Conservation (phyloP, 2,329 filamentous ascomycete species). For the Cladosporium sp. region DNA sequence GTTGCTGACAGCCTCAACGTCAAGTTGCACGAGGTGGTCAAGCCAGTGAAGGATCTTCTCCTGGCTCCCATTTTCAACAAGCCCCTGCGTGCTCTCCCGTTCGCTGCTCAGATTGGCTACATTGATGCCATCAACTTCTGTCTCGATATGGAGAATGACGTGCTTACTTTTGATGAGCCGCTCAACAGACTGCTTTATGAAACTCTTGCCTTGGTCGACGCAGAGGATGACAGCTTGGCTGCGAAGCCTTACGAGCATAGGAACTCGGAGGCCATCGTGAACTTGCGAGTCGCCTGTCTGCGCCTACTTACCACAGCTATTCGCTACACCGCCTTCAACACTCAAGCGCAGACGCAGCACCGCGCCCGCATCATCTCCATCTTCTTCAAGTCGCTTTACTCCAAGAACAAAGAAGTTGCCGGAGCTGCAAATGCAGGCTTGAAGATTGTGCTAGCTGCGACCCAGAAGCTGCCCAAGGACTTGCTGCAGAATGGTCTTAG, state of each 20-base stretch:
- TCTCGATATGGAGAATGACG: conserved; percentile 79
- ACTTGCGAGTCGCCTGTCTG: conserved; percentile 86
- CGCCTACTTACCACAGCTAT: conserved; percentile 90
- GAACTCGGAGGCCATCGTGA: conserved; percentile 92
- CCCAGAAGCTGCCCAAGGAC: conserved; percentile 90
- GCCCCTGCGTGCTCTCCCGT: conserved; percentile 84
- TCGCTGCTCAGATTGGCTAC: conserved; percentile 93
- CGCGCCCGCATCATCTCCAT: conserved; percentile 72
- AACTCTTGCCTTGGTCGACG: conserved; percentile 87
- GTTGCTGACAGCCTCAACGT: conserved; percentile 73
- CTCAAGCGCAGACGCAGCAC: conserved; percentile 50
- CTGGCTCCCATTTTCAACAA: conserved; percentile 94
- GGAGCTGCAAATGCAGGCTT: conserved; percentile 89
- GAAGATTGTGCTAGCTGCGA: conserved; percentile 79
- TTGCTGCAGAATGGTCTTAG: conserved; percentile 88
- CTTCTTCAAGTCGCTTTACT: conserved; percentile 97
- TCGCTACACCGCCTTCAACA: conserved; percentile 85
- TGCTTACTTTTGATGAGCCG: conserved; percentile 87
- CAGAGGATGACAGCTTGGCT: conserved; percentile 85
- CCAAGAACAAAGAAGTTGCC: conserved; percentile 85
- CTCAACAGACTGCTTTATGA: conserved; percentile 88
- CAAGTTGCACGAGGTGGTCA: conserved; percentile 81
- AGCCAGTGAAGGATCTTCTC: conserved; percentile 83
- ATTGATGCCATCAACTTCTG: conserved; percentile 98
- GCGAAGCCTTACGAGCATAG: conserved; percentile 91